Base-by-base conservation (phyloP, 2,329 filamentous ascomycete genomes). In the Grosmannia huntii region DNA sequence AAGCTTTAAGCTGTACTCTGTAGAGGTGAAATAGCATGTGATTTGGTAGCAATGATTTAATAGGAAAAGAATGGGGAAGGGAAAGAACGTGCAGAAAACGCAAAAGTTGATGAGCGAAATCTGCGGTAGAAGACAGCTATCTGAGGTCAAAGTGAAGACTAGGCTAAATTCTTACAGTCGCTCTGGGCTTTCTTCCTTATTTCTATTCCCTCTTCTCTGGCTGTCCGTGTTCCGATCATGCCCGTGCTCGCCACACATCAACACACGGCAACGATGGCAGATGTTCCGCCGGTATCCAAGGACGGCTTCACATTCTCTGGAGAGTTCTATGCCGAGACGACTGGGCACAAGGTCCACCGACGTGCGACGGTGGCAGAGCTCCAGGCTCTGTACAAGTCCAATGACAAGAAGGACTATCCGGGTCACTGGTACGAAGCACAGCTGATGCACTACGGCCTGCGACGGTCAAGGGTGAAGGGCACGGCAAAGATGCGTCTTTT, bases 381-480 rank as follows among this genome's bases (percentile, higher is more conserved):
- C 4, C 69, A 72, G 60, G 66, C 70, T 1, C 70, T 76, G 49
- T 76, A 78, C 61, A 73, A 75, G 52, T 61, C 67, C 4, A 70
- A 70, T 38, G 70, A 61, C 31, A 67, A 69, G 21, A 72, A 70
- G 50, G 78, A 84, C 62, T 75, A 75, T 48, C 75, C 80, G 0
- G 80, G 73, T 0, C 79, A 84, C 62, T 86, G 78, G 77, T 85
- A 82, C 60, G 76, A 82, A 60, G 81, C 82, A 0, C 81, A 86
- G 61, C 73, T 85, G 11, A 68, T 82, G 5, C 83, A 86, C 67
- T 85, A 85, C 68, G 81, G 80, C 1, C 71, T 86, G 0, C 71
- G 70, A 7, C 73, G 75, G 0, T 81, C 78, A 16, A 81, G 80
- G 63, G 73, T 74, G 52, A 85, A 85, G 68, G 75, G 78, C 25